Base-by-base conservation (phyloP, 176 grass and related monocot species). In the Carex kokanica region DNA sequence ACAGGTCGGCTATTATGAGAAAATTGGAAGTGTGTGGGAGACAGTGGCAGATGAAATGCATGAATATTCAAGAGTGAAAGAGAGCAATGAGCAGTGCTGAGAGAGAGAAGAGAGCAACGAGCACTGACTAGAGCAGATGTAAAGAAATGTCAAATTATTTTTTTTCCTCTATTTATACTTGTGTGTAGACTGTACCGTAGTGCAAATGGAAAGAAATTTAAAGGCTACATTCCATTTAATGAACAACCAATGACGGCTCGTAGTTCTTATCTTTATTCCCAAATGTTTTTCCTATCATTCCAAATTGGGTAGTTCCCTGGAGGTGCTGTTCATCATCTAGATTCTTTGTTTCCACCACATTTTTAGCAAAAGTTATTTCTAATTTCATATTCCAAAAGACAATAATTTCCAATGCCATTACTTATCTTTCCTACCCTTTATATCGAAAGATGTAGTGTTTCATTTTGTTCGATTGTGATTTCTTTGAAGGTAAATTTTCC, bases 1-100 rank as follows among this genome's bases (percentile, higher is more conserved):
- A 66, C 88, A 99, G 96, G 96, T 90, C 29, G 88, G 91, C 3
- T 99, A 99, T 52, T 90, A 88, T 14, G 96, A 99, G 72, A 99
- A 99, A 64, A 90, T 99, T 34, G 89, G 88, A 2, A 92, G 93
- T 63, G 91, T 92, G 24, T 99, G 96, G 96, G 96, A 90, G 83
- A 85, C 89, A 0, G 91, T 99, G 2, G 88, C 89, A 4, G 88
- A 95, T 53, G 96, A 99, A 84, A 95, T 93, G 1, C 88, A 88
- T 40, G 91, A 69, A 65, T 93, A 99, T 84, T 88, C 79, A 8
- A 86, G 83, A 82, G 86, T 47, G 27, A 64, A 54, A 31, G 72
- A 70, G 20, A 63, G 20, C 32, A 65, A 34, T 47, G 38, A 45
- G 21, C 56, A 65, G 56, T 45, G 14, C 11, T 49, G 45, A 49